phyloP scores from a whole-genome alignment of 2,329 filamentous ascomycete genomes.

The Penicillium freii region DNA sequence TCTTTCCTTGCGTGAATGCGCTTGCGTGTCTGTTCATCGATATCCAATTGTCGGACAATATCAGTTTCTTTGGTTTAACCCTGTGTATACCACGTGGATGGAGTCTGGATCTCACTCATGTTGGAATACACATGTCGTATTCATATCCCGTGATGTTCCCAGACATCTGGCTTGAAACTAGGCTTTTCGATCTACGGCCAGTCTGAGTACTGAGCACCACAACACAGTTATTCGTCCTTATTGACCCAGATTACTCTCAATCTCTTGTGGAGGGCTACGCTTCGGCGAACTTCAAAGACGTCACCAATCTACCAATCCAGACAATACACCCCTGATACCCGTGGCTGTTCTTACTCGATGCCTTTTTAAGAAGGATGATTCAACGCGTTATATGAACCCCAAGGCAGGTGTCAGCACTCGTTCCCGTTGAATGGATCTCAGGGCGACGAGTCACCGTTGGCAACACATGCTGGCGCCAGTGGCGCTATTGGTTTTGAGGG shows the following conservation, averaged over 20 bases:
- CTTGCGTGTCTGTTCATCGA: slow-evolving; percentile 25
- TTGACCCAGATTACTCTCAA: background rate
- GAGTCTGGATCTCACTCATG: background rate
- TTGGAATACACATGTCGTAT: background rate
- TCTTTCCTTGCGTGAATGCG: slow-evolving; percentile 19
- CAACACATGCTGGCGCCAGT: background rate
- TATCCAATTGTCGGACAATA: slow-evolving; percentile 25
- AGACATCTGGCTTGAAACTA: background rate
- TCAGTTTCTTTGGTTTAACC: slow-evolving; percentile 10
- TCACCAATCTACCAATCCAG: background rate
- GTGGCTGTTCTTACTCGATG: background rate
- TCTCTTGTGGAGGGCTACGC: background rate
- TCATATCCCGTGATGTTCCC: background rate
- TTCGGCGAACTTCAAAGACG: background rate
- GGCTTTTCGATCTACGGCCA: background rate
- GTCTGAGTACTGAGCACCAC: background rate
- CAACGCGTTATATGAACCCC: background rate
- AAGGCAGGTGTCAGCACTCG: background rate
- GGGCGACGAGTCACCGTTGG: background rate
- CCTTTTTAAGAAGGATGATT: background rate
- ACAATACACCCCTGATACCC: background rate
- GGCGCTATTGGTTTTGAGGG: background rate
- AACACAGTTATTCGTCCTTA: background rate
- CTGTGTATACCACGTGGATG: background rate
- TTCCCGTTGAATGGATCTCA: too few species aligned